Percentiles rank a stretch among this genome's conserved stretches.
Evolutionary conservation across 2,329 filamentous ascomycete species (phyloP).

Genomic region (Karstenula rhodostoma): DNA sequence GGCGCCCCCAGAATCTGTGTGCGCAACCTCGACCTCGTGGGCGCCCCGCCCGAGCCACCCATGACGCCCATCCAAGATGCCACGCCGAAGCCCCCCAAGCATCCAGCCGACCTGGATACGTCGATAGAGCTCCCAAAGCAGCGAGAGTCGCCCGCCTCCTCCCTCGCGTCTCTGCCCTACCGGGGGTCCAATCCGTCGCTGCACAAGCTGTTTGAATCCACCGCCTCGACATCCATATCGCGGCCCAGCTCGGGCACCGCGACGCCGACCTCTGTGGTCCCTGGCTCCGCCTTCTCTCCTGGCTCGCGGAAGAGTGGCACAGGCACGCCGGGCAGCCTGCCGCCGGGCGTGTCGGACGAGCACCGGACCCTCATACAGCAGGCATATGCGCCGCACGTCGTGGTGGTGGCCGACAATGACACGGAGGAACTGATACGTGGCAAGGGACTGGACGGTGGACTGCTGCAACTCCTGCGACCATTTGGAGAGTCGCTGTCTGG

Average conservation of each 20-base stretch:
- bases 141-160: conserved; percentile 65
- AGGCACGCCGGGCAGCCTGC: conserved; percentile 48
- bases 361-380: conserved; percentile 74
- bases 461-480: conserved; percentile 85
- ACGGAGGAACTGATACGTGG: conserved; percentile 80
- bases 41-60: conserved; percentile 48
- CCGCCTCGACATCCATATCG: conserved; percentile 53
- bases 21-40: conserved; percentile 41
- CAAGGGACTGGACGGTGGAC: conserved; percentile 84
- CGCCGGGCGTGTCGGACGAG: conserved; percentile 60
- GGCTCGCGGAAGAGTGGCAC: conserved; percentile 46
- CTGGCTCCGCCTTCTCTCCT: conserved; percentile 56
- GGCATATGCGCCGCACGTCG: conserved; percentile 88
- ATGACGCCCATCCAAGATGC: conserved; percentile 53
- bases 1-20: conserved; percentile 35
- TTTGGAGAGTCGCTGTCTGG: conserved; percentile 90
- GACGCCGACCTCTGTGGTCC: conserved; percentile 50
- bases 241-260: conserved; percentile 53
- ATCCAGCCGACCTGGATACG: conserved; percentile 69
- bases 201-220: conserved; percentile 62
- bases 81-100: conserved; percentile 45
- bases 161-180: conserved; percentile 64
- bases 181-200: conserved; percentile 62
- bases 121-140: conserved; percentile 69
- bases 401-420: conserved; percentile 85